Base-by-base conservation (phyloP, 805 yeast species). In the Jamesozyma gamospora region DNA sequence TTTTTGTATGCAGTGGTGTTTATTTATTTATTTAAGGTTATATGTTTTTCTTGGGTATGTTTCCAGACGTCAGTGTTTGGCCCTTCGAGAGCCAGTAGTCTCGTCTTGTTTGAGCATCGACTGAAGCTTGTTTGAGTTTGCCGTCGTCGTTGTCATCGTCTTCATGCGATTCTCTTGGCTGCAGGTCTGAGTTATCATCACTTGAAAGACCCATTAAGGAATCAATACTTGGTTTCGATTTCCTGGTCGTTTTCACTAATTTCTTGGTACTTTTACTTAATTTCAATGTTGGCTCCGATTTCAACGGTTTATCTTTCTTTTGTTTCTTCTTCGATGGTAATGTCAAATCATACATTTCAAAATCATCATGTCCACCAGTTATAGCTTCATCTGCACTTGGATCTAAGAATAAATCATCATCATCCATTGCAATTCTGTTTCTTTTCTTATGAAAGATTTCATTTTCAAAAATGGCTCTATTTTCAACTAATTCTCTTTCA, bases 401-500 rank as follows among this genome's bases (percentile, higher is more conserved):
- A 27, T 46, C 45, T 26, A 50, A 35, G 30, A 47, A 52, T 32
- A 51, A 17, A 17, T 45, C 51, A 5, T 37, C 42, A 3, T 41
- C 39, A 8, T 39, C 35, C n/a, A n/a, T n/a, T n/a, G 44, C 35
- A 26, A 50, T 45, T 38, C 32, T 30, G 13, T 19, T 14, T 2
- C 34, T 27, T 34, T 47, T 60, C 37, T 41, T 46, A 32, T 51
- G 55, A 36, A 51, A 57, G 3, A 40, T 47, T 42, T 62, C 63
- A 41, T 56, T 61, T 29, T 60, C 64, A 13, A 49, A 44, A 35
- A 64, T 51, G 4, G 90, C 88, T 41, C 74, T 72, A 56, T 82
- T 82, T 4, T 62, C 58, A 2, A 81, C 83, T 40, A 72, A 61
- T 31, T 63, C 64, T 56, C 94, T 70, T 40, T 82, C 92, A 60